phyloP scores from a whole-genome alignment of 495 filamentous ascomycete genomes.

The Penicillium salamii region DNA sequence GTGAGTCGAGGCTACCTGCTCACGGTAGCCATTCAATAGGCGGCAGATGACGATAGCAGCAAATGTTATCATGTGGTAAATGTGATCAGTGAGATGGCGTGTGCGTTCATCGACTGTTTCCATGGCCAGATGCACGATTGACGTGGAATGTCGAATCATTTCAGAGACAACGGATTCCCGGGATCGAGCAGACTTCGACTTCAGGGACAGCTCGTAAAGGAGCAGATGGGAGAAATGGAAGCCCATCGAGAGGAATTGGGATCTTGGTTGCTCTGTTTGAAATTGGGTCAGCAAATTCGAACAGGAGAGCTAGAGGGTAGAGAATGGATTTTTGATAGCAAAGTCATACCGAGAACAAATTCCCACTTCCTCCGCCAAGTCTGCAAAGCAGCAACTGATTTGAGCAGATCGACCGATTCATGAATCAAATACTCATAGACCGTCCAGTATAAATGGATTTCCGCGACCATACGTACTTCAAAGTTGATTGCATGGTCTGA shows the following conservation, averaged over 20 bases:
- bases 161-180: slow-evolving; percentile 39
- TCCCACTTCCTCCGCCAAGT: slow-evolving; percentile 41
- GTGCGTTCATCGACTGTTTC: slow-evolving; percentile 46
- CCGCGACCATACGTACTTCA: slow-evolving; percentile 45
- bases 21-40: slow-evolving; percentile 35
- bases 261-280: slow-evolving; percentile 38
- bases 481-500: slow-evolving; percentile 43
- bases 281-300: neutral
- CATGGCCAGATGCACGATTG: slow-evolving; percentile 43
- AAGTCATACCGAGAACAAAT: slow-evolving; percentile 34
- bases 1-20: slow-evolving; percentile 23
- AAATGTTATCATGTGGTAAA: slow-evolving; percentile 51
- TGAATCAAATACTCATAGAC: slow-evolving; percentile 33
- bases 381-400: slow-evolving; percentile 32
- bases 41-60: slow-evolving; percentile 42
- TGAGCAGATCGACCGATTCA: slow-evolving; percentile 28
- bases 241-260: slow-evolving; percentile 49
- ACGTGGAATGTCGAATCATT: slow-evolving; percentile 41
- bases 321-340: too few species aligned
- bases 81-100: slow-evolving; percentile 44
- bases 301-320: neutral
- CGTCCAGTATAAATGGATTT: slow-evolving; percentile 44
- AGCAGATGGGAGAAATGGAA: slow-evolving; percentile 46
- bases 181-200: slow-evolving; percentile 29
- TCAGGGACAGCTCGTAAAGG: slow-evolving; percentile 39